Evolutionary conservation across 768 basidiomycete genomes (phyloP).

Genomic region (Zangia roseola): DNA sequence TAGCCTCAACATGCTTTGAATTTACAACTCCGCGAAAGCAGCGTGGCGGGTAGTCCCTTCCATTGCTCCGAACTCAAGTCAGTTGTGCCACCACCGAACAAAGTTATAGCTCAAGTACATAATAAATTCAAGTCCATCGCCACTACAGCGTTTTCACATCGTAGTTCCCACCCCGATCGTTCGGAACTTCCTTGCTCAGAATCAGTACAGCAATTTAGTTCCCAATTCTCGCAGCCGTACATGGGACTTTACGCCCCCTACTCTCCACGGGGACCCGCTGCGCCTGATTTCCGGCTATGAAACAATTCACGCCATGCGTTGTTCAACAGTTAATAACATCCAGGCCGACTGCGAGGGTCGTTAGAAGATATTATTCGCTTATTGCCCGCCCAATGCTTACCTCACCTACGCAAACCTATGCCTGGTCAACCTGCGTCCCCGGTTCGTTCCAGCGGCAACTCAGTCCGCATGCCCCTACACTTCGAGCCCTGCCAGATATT

Average conservation of each 20-base stretch:
- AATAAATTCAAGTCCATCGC: constrained; percentile 13
- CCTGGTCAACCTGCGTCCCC: not conserved
- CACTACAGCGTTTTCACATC: constrained; percentile 1
- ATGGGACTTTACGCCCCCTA: constrained; percentile 5
- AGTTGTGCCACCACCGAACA: not conserved
- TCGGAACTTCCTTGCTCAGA: not conserved
- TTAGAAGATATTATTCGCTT: constrained; percentile 4
- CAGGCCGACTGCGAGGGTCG: constrained; percentile 9
- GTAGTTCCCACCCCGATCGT: constrained; percentile 17
- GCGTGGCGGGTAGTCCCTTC: constrained; percentile 21
- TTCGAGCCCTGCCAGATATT: constrained; percentile 7
- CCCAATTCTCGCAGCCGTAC: constrained; percentile 1
- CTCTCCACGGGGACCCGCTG: constrained; percentile 1
- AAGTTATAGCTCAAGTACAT: constrained; percentile 16
- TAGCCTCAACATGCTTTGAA: not conserved
- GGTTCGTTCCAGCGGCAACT: constrained; percentile 5
- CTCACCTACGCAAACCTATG: constrained; percentile 9
- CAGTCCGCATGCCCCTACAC: constrained; percentile 7
- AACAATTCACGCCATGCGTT: constrained; percentile 12
- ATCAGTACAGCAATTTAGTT: constrained; percentile 3
- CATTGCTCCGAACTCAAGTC: not conserved
- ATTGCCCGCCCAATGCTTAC: constrained; percentile 12
- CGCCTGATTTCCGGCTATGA: constrained; percentile 27
- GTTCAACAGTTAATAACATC: constrained; percentile 23
- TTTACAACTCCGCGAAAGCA: constrained; percentile 33